phyloP scores from a whole-genome alignment of 192 early-diverging fungal species.

The Coemansia sp. region DNA sequence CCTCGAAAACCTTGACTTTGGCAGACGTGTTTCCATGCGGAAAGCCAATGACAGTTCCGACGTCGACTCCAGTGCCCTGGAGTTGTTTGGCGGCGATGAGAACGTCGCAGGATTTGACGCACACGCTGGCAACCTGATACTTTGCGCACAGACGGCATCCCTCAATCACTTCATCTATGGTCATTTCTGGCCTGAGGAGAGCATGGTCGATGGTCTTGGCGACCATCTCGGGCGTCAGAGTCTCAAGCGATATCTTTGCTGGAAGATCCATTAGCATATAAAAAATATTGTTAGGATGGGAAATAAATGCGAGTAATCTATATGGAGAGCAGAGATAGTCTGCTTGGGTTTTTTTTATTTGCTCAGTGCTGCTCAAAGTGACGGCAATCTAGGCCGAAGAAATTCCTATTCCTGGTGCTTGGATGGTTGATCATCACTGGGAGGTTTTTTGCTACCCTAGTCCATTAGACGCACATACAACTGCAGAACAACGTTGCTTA shows the following conservation, averaged over 20 bases:
- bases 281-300: neutral
- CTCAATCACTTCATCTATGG: slow-evolving; percentile 56
- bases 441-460: neutral
- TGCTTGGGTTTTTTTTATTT: neutral
- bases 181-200: slow-evolving; percentile 61
- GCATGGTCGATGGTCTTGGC: slow-evolving; percentile 67
- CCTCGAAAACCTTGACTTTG: slow-evolving; percentile 60
- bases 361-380: neutral
- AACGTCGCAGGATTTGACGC: slow-evolving; percentile 69
- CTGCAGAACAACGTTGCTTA: neutral
- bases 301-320: neutral
- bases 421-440: neutral
- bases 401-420: neutral
- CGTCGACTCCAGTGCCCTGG: slow-evolving; percentile 53
- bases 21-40: slow-evolving; percentile 63
- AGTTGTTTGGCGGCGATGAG: slow-evolving; percentile 51
- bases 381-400: neutral
- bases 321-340: neutral
- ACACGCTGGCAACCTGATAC: slow-evolving; percentile 61
- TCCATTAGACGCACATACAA: neutral
- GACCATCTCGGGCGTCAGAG: slow-evolving; percentile 56
- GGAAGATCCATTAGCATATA: neutral
- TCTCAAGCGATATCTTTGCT: slow-evolving; percentile 45
- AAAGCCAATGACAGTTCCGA: slow-evolving; percentile 66
- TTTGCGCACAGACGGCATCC: slow-evolving; percentile 60